Evolutionary conservation across 306 rosid genomes (phyloP), one percentile per base, ranked within the genome.

Genomic region (Rubus idaeus): DNA sequence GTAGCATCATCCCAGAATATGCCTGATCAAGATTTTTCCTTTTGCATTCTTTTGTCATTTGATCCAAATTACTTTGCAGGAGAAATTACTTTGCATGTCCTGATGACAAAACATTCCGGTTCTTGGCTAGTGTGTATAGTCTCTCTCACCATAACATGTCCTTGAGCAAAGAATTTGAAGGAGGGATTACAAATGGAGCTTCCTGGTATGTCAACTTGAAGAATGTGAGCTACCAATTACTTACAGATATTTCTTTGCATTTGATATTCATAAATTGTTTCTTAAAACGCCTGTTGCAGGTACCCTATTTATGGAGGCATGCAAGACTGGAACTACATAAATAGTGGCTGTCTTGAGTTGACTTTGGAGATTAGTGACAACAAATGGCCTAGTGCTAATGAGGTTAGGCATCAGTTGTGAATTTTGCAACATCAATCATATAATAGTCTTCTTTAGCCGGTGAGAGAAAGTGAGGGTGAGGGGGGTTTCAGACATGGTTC

Each of bases 291-390:
- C 69, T 79, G 73, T 74, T 82, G 82, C 86, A 95, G 99, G 97
- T 95, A 95, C 63, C 99, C 99, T 18, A 75, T 95, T 69, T 92
- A 92, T 65, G 99, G 99, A 66, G 99, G 97, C 81, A 95, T 95
- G 99, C 97, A 95, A 85, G 99, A 92, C 77, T 95, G 97, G 97
- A 95, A 95, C 84, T 95, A 90, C 71, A 92, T 88, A 79, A 87
- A 91, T 35, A 93, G 82, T 58, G 96, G 94, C 60, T 92, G 97
- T 88, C 88, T 95, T 77, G 99, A 95, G 80, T 84, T 89, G 84
- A 95, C 97, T 63, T 83, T 90, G 78, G 99, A 95, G 92, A 74
- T 95, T 75, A 95, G 97, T 63, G 96, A 90, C 69, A 80, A 89
- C 85, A 95, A 92, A 87, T 95, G 99, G 99, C 99, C 97, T 79